These are phyloP conservation scores for Seminavis robusta DNA, from an alignment of 108 stramenopile species.

Conservation along the genomic window DNA sequence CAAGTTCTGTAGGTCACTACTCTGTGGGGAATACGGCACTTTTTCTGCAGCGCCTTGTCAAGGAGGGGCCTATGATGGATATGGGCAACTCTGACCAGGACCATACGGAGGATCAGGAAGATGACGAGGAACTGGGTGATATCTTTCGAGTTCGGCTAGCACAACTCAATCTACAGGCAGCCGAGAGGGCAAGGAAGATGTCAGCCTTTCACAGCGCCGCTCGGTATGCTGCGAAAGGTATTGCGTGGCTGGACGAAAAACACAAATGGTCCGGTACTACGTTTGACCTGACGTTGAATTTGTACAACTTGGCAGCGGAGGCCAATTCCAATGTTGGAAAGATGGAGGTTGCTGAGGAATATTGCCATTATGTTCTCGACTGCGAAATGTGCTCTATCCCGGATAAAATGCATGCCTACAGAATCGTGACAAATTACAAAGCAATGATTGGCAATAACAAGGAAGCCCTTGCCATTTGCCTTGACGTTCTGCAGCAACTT, in stretches of 20 bases:
- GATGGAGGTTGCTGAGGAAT: neutral
- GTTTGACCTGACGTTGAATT: neutral
- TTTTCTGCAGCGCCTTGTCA: too few species aligned
- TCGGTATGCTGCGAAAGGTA: neutral
- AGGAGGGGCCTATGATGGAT: too few species aligned
- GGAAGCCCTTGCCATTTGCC: constrained; percentile 1
- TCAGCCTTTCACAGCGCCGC: constrained; percentile 5
- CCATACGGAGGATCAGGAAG: too few species aligned
- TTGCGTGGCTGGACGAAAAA: neutral
- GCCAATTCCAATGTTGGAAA: neutral
- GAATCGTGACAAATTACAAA: neutral
- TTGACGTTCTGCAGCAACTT: constrained; percentile 5
- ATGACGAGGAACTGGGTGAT: too few species aligned
- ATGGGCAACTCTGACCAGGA: too few species aligned
- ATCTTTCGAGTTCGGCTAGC: too few species aligned
- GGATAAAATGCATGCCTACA: constrained; percentile 9
- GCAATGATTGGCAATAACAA: neutral
- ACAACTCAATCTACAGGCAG: constrained; percentile 4
- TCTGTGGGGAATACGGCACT: too few species aligned
- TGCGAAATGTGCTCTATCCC: neutral
- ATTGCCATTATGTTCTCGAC: neutral
- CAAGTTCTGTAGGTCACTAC: too few species aligned
- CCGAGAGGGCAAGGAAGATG: neutral
- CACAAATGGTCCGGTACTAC: neutral
- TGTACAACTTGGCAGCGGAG: constrained; percentile 2